These are phyloP conservation scores for Fraxinus ornus DNA, from an alignment of 305 asterid species.

Conservation along the genomic window DNA sequence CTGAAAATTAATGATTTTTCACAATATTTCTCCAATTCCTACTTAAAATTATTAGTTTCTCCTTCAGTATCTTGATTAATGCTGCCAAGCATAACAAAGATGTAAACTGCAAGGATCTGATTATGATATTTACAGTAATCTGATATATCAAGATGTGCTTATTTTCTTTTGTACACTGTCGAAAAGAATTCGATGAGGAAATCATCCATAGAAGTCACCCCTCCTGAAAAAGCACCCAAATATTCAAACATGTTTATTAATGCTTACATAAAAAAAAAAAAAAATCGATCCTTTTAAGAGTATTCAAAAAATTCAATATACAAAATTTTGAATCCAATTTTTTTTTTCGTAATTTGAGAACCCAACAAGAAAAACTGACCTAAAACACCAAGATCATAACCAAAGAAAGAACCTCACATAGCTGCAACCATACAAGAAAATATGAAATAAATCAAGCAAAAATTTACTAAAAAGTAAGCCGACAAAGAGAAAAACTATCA, in stretches of 20 bases:
- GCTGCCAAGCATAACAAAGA: slow-evolving; percentile 79
- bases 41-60: too few relatives aligned
- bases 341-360: neutral
- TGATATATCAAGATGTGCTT: slow-evolving; percentile 48
- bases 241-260: neutral
- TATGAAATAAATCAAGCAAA: slow-evolving; percentile 40
- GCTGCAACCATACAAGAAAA: slow-evolving; percentile 70
- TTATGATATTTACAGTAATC: slow-evolving; percentile 65
- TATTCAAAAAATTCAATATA: too few relatives aligned
- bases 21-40: too few relatives aligned
- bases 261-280: too few relatives aligned
- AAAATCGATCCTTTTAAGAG: too few relatives aligned
- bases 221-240: slow-evolving; percentile 41
- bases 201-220: slow-evolving; percentile 82
- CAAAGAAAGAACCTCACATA: slow-evolving; percentile 71
- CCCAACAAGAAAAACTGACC: slow-evolving; percentile 35
- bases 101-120: slow-evolving; percentile 61
- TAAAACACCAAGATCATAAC: slow-evolving; percentile 84
- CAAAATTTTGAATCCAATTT: neutral
- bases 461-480: too few relatives aligned
- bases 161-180: slow-evolving; percentile 46
- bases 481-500: too few relatives aligned
- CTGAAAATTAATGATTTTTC: too few relatives aligned
- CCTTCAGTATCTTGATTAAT: too few relatives aligned
- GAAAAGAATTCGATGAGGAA: slow-evolving; percentile 63